A percentile compares a stretch with the other conserved stretches of the same genome.
These are phyloP conservation scores for Ganoderma sp. DNA, from an alignment of 1,284 basidiomycete species.

Conservation along the genomic window DNA sequence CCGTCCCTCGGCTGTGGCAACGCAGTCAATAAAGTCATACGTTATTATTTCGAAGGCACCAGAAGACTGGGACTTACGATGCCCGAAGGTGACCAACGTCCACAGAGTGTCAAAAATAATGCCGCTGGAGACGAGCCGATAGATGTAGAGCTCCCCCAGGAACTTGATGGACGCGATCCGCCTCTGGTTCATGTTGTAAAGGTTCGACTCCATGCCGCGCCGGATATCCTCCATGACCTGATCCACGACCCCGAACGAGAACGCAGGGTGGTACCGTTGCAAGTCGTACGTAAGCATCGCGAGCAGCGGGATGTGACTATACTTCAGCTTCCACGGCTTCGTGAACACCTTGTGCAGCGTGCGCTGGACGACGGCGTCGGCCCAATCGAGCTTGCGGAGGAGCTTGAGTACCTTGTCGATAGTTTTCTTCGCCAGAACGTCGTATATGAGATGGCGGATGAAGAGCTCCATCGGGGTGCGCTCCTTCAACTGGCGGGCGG, in stretches of 20 bases:
- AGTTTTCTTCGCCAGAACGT: conserved; percentile 88
- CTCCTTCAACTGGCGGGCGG: conserved; percentile 83
- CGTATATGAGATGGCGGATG: conserved; percentile 91
- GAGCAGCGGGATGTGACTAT: conserved; percentile 86
- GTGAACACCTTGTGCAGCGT: conserved; percentile 85
- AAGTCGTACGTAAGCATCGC: conserved; percentile 95
- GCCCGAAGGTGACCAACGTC: conserved; percentile 95
- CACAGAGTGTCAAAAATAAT: conserved; percentile 95
- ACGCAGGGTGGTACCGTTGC: conserved; percentile 90
- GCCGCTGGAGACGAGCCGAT: conserved; percentile 87
- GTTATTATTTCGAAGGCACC: background rate
- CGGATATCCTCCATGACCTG: conserved; percentile 94
- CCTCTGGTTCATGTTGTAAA: conserved; percentile 95
- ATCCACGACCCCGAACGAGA: conserved; percentile 89
- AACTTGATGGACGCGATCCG: conserved; percentile 92
- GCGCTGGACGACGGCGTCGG: conserved; percentile 64
- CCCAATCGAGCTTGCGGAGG: conserved; percentile 94
- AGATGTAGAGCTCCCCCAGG: conserved; percentile 97
- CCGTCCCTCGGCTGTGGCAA: conserved; percentile 76
- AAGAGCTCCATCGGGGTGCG: conserved; percentile 91
- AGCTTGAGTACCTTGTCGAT: conserved; percentile 94
- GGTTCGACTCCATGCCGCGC: conserved; percentile 90
- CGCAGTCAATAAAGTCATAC: conserved; percentile 24
- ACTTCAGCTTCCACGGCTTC: conserved; percentile 97
- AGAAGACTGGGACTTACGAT: conserved; percentile 74